A percentile compares a stretch with the other conserved stretches of the same genome.
Evolutionary conservation across 495 filamentous ascomycete species (phyloP).

Genomic region (Trichoderma gamsii): DNA sequence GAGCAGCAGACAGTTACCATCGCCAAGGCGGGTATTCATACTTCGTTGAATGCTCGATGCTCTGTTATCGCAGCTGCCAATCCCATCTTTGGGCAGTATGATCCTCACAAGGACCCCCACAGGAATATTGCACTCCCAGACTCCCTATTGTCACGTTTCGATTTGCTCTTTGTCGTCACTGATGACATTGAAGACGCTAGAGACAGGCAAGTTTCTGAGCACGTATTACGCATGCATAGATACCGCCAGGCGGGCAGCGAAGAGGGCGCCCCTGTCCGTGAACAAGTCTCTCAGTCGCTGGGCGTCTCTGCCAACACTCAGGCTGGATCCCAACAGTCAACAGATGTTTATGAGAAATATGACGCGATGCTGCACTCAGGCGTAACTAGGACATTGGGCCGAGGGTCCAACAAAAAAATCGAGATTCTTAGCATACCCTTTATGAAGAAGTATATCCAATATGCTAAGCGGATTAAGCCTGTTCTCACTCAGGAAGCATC

Average conservation of each 20-base stretch:
- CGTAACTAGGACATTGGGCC: conserved; percentile 66
- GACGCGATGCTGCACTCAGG: conserved; percentile 94
- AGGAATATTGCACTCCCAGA: conserved; percentile 97
- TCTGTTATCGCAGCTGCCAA: conserved; percentile 96
- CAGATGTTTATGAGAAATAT: conserved; percentile 93
- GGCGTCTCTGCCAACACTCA: conserved; percentile 83
- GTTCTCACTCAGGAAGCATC: conserved; percentile 87
- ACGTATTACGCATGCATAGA: conserved; percentile 94
- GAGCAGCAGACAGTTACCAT: conserved; percentile 99
- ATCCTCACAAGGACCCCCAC: conserved; percentile 96
- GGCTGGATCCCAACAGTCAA: conserved; percentile 60
- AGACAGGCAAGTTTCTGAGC: conserved; percentile 88
- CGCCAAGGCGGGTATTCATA: conserved; percentile 97
- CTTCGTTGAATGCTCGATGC: conserved; percentile 92
- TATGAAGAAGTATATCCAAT: conserved; percentile 99
- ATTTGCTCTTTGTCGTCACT: conserved; percentile 95
- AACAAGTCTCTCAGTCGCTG: conserved; percentile 76
- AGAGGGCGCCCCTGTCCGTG: conserved; percentile 91
- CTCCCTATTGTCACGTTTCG: conserved; percentile 96
- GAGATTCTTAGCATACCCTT: conserved; percentile 98
- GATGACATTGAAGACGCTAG: conserved; percentile 93
- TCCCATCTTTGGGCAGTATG: conserved; percentile 96
- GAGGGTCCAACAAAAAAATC: conserved; percentile 64
- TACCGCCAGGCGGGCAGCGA: conserved; percentile 92
- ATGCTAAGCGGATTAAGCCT: conserved; percentile 92